Evolutionary conservation across 2,329 filamentous ascomycete species (phyloP), one percentile per base, ranked within the genome.

Genomic region (Claviceps paspali): DNA sequence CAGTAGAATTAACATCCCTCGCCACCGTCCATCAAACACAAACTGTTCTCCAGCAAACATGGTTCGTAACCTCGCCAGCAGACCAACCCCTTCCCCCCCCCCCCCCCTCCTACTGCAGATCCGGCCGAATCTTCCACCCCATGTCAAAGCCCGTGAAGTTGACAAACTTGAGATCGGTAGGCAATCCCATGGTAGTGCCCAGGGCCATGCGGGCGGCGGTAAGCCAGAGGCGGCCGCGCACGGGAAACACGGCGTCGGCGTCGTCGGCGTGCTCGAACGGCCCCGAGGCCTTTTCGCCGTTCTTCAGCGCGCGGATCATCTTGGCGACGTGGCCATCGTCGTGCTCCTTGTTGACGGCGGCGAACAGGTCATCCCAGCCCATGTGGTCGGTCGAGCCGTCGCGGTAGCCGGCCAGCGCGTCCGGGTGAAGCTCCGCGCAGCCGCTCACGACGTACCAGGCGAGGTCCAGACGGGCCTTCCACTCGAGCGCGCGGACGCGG

Each of bases 391-490:
- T 51, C 4, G 27, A 10, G 1, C 33, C 27, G 2, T 23, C 29
- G 7, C 35, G 9, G 32, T 54, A 55, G 2, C 40, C 38, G 2
- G 24, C 17, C 6, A 54, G 39, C 14, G 35, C 29, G 3, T 49
- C 41, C 5, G 14, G 21, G 30, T 49, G n/a, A 3, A 57, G 45
- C 27, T 43, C 33, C 0, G 76, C 70, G 0, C 62, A 60, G 5
- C 63, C 62, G 7, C 70, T 61, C 0, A 72, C 73, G 1, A 71
- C 70, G 48, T 84, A 84, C 61, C 77, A 64, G 27, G 65, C 57
- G 3, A 84, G 60, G 49, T 81, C 76, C 36, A 68, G 53, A 29
- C 78, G 67, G 4, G 62, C 71, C 51, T 82, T 83, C 66, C 68
- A 79, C 52, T 81, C 73, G 4, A 84, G 56, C 0, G 84, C 55